A percentile compares a stretch with the other conserved stretches of the same genome.
Evolutionary conservation across 768 basidiomycete genomes (phyloP).

Genomic region (Suillus cothurnatus): DNA sequence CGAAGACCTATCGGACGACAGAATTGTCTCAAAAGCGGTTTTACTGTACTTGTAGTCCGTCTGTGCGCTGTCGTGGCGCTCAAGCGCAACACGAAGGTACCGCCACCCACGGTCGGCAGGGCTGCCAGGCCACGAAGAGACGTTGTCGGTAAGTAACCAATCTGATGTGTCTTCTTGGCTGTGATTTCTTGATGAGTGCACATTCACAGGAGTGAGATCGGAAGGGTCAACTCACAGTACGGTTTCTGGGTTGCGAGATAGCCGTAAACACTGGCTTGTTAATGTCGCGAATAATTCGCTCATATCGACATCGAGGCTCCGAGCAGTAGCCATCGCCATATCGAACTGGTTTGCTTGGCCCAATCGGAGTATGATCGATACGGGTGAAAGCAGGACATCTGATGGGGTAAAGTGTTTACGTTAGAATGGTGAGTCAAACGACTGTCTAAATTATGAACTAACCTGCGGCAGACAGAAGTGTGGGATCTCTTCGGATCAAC

Average conservation of each 20-base stretch:
- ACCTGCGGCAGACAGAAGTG: constrained; percentile 67
- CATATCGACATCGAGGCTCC: constrained; percentile 82
- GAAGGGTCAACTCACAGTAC: constrained; percentile 49
- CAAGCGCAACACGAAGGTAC: constrained; percentile 79
- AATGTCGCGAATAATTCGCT: constrained; percentile 79
- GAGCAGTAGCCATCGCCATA: constrained; percentile 75
- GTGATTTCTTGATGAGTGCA: constrained; percentile 15
- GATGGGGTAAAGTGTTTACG: constrained; percentile 23
- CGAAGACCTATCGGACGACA: constrained; percentile 60
- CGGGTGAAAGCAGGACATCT: constrained; percentile 58
- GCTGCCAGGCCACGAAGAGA: constrained; percentile 83
- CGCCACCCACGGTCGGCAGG: constrained; percentile 83
- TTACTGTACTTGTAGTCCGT: constrained; percentile 80
- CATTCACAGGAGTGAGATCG: constrained; percentile 4
- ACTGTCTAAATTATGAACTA: constrained; percentile 26
- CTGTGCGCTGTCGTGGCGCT: constrained; percentile 71
- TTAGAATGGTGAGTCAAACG: not conserved
- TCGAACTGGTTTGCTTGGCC: constrained; percentile 81
- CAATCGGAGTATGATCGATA: constrained; percentile 74
- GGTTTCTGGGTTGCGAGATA: constrained; percentile 64
- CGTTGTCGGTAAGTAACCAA: constrained; percentile 83
- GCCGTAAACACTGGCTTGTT: constrained; percentile 75
- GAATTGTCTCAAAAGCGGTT: constrained; percentile 72
- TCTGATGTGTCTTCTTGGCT: constrained; percentile 74
- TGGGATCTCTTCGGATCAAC: constrained; percentile 68